phyloP scores from a whole-genome alignment of 192 early-diverging fungal genomes.

The Coemansia aciculifera region DNA sequence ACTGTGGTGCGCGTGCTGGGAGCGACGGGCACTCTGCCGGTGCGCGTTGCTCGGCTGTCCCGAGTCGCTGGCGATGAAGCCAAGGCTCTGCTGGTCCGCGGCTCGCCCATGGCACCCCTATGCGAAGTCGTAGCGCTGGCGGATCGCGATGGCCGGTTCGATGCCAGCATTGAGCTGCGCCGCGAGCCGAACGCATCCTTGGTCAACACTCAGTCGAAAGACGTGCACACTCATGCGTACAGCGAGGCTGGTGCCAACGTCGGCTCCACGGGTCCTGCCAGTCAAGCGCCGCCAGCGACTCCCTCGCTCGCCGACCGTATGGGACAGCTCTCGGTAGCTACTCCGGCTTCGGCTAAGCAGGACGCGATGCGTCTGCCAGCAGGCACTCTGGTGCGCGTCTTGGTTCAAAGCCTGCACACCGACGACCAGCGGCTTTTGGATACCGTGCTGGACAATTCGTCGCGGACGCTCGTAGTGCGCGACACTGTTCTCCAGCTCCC shows the following conservation, averaged over 20 bases:
- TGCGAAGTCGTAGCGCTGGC: constrained; percentile 46
- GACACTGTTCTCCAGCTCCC: constrained; percentile 44
- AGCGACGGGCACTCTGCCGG: not conserved
- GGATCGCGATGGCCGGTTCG: constrained; percentile 32
- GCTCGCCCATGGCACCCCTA: constrained; percentile 29
- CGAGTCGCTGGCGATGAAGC: constrained; percentile 34
- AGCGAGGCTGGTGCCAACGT: constrained; percentile 23
- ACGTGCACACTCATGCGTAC: constrained; percentile 16
- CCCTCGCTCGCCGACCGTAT: constrained; percentile 49
- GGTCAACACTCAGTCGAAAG: not conserved
- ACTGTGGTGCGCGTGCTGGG: constrained; percentile 25
- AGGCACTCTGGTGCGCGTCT: constrained; percentile 48
- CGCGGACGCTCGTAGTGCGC: constrained; percentile 36
- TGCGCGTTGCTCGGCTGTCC: constrained; percentile 44
- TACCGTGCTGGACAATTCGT: constrained; percentile 35
- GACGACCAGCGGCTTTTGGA: constrained; percentile 35
- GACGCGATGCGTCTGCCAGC: constrained; percentile 13
- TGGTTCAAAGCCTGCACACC: constrained; percentile 52
- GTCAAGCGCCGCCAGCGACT: constrained; percentile 14
- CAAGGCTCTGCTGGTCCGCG: constrained; percentile 39
- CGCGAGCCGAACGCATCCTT: constrained; percentile 18
- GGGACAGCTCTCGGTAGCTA: constrained; percentile 31
- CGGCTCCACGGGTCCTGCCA: constrained; percentile 1
- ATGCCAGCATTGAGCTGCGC: constrained; percentile 13
- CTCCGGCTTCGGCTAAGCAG: not conserved